Evolutionary conservation across 352 stramenopile species (phyloP), one percentile per base, ranked within the genome.

Genomic region (Phytophthora hybrid): DNA sequence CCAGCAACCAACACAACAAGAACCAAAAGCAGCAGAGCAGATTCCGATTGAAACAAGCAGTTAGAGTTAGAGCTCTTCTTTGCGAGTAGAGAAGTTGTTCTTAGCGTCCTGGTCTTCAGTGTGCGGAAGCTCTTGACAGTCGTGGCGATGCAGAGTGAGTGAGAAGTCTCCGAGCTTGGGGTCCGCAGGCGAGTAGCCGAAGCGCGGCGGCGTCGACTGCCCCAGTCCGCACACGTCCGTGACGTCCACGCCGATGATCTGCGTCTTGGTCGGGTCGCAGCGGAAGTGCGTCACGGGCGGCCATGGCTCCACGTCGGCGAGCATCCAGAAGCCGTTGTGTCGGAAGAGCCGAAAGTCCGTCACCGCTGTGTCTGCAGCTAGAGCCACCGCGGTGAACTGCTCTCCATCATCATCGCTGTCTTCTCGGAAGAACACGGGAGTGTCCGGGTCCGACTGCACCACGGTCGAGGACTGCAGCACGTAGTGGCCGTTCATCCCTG

Each of bases 301-400:
- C 85, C 85, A 91, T 11, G 63, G 47, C 16, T 77, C 80, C 4
- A 91, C 68, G 66, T 93, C 81, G 0, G 81, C 82, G 44, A 93
- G 78, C 78, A 91, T 81, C 85, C 84, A 93, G 63, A 91, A 91
- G 32, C 83, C 84, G 18, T 86, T 78, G 75, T 89, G 79, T 34
- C 85, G 77, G 52, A 88, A 88, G 18, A 93, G 66, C 0, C 82
- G 83, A 55, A 89, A 89, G 55, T 93, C 84, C 26, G 34, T 63
- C 26, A 49, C 41, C 37, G 10, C 11, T 29, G 41, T 14, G 29
- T 63, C 49, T 4, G 54, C 8, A 3, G 47, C 46, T 5, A 63
- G 21, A 8, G 59, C 46, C 4, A 66, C 41, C 10, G 49, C 46
- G 4, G 19, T 62, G 5, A 46, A 37, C 29, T 63, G 21, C 11